Conservation (phyloP, 371 early-diverging fungal species). For the Rhizopus arrhizus region DNA sequence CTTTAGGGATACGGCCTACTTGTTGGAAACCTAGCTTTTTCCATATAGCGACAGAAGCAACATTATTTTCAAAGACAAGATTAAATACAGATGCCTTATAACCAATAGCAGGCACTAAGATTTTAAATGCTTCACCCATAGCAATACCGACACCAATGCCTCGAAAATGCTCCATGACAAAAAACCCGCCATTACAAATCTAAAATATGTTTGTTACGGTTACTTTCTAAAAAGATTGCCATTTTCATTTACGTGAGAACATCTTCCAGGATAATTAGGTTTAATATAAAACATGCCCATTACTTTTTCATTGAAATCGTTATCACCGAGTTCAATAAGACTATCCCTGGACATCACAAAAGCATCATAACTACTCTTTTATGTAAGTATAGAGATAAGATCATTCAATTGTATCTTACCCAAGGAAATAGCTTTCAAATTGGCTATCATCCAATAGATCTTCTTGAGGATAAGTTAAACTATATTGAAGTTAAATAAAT, state of each 20-base stretch:
- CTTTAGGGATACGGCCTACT: conserved; percentile 70
- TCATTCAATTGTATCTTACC: conserved; percentile 22
- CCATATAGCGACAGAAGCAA: conserved; percentile 70
- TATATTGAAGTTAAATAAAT: conserved; percentile 12
- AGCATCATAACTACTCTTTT: conserved; percentile 47
- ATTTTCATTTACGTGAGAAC: conserved; percentile 53
- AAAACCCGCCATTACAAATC: conserved; percentile 76
- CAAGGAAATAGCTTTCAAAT: conserved; percentile 62
- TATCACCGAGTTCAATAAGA: conserved; percentile 24
- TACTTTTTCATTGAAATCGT: conserved; percentile 46
- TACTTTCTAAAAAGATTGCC: background rate
- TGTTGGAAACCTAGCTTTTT: conserved; percentile 65
- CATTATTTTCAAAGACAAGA: conserved; percentile 75
- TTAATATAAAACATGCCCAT: conserved; percentile 78
- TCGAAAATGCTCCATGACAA: conserved; percentile 56
- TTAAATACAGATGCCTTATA: conserved; percentile 82
- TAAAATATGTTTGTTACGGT: background rate
- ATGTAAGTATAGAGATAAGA: background rate
- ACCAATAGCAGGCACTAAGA: conserved; percentile 67
- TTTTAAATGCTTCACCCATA: conserved; percentile 69
- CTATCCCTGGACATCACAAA: conserved; percentile 54
- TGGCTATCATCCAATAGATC: conserved; percentile 41
- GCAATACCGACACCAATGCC: conserved; percentile 67
- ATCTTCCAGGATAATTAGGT: conserved; percentile 75
- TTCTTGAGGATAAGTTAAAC: conserved; percentile 78